Conservation (phyloP, 768 basidiomycete genomes). For the Lyophyllum shimeji region DNA sequence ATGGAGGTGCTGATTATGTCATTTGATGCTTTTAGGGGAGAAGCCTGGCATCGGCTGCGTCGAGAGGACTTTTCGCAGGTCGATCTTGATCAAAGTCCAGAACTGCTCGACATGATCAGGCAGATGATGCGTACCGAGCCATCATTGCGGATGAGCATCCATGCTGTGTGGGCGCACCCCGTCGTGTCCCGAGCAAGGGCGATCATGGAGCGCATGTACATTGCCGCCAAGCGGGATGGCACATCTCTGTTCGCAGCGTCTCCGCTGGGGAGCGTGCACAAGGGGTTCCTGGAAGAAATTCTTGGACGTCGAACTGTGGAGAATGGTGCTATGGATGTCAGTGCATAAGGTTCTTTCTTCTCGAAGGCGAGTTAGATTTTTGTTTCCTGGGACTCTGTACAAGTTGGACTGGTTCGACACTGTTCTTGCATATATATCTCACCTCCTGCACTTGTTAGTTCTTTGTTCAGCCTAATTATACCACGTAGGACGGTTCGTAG, state of each 20-base stretch:
- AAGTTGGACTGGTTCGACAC: slow-evolving; percentile 4
- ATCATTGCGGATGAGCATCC: slow-evolving; percentile 51
- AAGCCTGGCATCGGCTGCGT: slow-evolving; percentile 91
- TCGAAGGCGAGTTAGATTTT: slow-evolving; percentile 8
- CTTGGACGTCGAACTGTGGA: slow-evolving; percentile 31
- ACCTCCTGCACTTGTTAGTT: slow-evolving; percentile 4
- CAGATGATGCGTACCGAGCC: slow-evolving; percentile 81
- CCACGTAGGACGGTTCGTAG: slow-evolving; percentile 8
- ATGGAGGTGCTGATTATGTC: slow-evolving; percentile 27
- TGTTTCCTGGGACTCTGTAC: slow-evolving; percentile 10
- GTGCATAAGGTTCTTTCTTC: slow-evolving; percentile 27
- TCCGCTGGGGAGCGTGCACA: slow-evolving; percentile 57
- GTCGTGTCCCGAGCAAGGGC: slow-evolving; percentile 63
- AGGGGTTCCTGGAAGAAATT: slow-evolving; percentile 66
- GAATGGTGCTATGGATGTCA: slow-evolving; percentile 37
- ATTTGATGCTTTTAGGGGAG: slow-evolving; percentile 58
- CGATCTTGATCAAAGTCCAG: slow-evolving; percentile 62
- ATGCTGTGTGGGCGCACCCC: slow-evolving; percentile 57
- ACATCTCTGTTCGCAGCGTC: slow-evolving; percentile 53
- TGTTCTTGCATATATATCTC: slow-evolving; percentile 15
- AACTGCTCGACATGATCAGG: slow-evolving; percentile 66
- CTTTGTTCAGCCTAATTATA: slow-evolving; percentile 11
- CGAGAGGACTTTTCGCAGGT: slow-evolving; percentile 90
- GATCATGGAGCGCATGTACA: slow-evolving; percentile 57
- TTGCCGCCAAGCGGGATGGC: slow-evolving; percentile 32